phyloP scores from a whole-genome alignment of 768 basidiomycete species.

The Scleroderma citrinum region DNA sequence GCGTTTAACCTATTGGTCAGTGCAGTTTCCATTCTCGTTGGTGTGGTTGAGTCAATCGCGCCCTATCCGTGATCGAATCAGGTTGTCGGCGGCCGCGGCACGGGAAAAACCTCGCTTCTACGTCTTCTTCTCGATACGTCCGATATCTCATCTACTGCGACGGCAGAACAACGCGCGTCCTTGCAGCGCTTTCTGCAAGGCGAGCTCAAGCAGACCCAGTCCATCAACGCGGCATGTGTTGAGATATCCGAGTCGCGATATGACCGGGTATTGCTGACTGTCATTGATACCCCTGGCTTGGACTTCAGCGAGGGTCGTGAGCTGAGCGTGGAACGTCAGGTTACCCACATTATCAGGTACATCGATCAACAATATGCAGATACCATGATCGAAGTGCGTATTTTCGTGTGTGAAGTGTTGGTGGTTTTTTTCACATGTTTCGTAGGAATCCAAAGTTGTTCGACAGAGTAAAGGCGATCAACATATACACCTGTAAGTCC shows the following conservation, averaged over 20 bases:
- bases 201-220: conserved; percentile 51
- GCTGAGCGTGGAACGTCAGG: conserved; percentile 73
- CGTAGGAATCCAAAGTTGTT: conserved; percentile 82
- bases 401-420: neutral
- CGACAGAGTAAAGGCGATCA: conserved; percentile 85
- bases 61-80: conserved; percentile 20
- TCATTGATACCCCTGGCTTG: conserved; percentile 82
- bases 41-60: conserved; percentile 2
- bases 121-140: conserved; percentile 80
- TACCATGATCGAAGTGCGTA: conserved; percentile 74
- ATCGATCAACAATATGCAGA: conserved; percentile 78
- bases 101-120: conserved; percentile 80
- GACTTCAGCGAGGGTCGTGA: conserved; percentile 71
- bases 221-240: conserved; percentile 62
- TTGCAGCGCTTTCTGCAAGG: conserved; percentile 62
- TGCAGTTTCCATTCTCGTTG: neutral
- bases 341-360: conserved; percentile 68
- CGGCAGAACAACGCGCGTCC: conserved; percentile 61
- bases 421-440: neutral
- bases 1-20: conserved; percentile 85
- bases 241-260: conserved; percentile 83
- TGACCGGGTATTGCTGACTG: conserved; percentile 72
- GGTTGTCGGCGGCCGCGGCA: conserved; percentile 77
- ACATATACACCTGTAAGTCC: conserved; percentile 77
- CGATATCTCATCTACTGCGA: conserved; percentile 73